phyloP scores from a whole-genome alignment of 2,329 filamentous ascomycete species.

The Myriangium duriaei region DNA sequence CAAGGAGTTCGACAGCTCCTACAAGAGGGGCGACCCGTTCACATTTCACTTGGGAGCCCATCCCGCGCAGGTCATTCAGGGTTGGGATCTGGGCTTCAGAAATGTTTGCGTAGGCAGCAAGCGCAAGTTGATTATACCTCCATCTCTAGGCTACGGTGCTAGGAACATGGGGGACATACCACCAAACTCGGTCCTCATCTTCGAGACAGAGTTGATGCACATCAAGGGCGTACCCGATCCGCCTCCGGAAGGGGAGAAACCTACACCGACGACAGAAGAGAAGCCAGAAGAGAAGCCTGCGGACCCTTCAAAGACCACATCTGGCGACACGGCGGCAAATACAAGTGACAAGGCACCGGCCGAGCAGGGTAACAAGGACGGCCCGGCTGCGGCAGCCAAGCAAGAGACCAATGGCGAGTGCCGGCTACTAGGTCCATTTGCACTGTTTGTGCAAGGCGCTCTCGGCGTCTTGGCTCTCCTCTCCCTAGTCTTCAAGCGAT shows the following conservation, averaged over 20 bases:
- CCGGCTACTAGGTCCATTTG: constrained; percentile 77
- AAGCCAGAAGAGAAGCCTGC: not conserved
- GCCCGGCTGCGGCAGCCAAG: constrained; percentile 5
- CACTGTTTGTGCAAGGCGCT: constrained; percentile 76
- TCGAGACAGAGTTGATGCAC: constrained; percentile 79
- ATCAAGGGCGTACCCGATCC: constrained; percentile 54
- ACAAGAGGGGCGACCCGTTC: constrained; percentile 65
- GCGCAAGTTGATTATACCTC: constrained; percentile 77
- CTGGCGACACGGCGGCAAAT: not conserved
- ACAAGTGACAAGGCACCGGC: constrained; percentile 11
- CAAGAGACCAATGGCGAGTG: constrained; percentile 52
- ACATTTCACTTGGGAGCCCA: constrained; percentile 59
- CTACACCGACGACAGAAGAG: not conserved
- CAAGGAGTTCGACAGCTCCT: constrained; percentile 70
- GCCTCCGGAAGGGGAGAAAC: not conserved
- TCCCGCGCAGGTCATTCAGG: constrained; percentile 85
- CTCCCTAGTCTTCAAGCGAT: constrained; percentile 85
- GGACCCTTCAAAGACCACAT: not conserved
- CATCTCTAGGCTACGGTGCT: constrained; percentile 70
- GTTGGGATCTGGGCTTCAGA: constrained; percentile 82
- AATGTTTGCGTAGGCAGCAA: constrained; percentile 97
- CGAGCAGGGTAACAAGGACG: constrained; percentile 1
- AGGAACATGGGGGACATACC: constrained; percentile 63
- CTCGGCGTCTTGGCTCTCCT: constrained; percentile 72
- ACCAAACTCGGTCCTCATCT: constrained; percentile 67